Percentiles rank a stretch among this genome's conserved stretches.
phyloP scores from a whole-genome alignment of 2,329 filamentous ascomycete species.

The Beauveria caledonica region DNA sequence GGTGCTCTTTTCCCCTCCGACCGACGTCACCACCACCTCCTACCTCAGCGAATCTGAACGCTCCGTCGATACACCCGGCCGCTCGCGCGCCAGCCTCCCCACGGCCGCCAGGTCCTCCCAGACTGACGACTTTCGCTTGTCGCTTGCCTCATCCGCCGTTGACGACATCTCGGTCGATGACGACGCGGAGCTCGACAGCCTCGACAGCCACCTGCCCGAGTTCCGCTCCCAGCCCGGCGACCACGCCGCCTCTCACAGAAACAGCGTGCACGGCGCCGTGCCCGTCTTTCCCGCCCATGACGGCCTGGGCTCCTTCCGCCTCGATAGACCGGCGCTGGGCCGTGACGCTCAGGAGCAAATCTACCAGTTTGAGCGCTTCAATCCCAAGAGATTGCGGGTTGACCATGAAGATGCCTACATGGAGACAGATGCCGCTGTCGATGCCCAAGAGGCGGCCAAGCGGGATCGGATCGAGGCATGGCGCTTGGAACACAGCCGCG shows the following conservation, averaged over 20 bases:
- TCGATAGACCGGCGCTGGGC: conserved; percentile 47
- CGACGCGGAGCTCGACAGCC: conserved; percentile 78
- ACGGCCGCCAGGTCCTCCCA: conserved; percentile 55
- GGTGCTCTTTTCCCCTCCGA: conserved; percentile 83
- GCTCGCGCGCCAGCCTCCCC: conserved; percentile 68
- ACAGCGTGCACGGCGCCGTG: conserved; percentile 36
- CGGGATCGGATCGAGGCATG: conserved; percentile 82
- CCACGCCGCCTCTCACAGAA: conserved; percentile 18
- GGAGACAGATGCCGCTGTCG: background rate
- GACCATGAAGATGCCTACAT: conserved; percentile 46
- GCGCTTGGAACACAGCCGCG: conserved; percentile 82
- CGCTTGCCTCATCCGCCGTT: conserved; percentile 29
- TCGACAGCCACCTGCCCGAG: conserved; percentile 85
- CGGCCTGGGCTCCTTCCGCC: conserved; percentile 76
- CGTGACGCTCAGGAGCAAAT: conserved; percentile 69
- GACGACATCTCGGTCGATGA: conserved; percentile 44
- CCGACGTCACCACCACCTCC: conserved; percentile 53
- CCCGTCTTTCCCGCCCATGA: conserved; percentile 86
- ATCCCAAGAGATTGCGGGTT: conserved; percentile 57
- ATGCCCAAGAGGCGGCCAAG: conserved; percentile 57
- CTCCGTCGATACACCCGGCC: conserved; percentile 56
- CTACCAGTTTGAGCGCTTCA: conserved; percentile 82
- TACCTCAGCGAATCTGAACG: conserved; percentile 61
- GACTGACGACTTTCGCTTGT: conserved; percentile 35
- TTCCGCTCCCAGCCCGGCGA: conserved; percentile 57